A percentile compares a stretch with the other conserved stretches of the same genome.
Evolutionary conservation across 2,329 filamentous ascomycete genomes (phyloP).

Genomic region (Camptophora hylomeconis): DNA sequence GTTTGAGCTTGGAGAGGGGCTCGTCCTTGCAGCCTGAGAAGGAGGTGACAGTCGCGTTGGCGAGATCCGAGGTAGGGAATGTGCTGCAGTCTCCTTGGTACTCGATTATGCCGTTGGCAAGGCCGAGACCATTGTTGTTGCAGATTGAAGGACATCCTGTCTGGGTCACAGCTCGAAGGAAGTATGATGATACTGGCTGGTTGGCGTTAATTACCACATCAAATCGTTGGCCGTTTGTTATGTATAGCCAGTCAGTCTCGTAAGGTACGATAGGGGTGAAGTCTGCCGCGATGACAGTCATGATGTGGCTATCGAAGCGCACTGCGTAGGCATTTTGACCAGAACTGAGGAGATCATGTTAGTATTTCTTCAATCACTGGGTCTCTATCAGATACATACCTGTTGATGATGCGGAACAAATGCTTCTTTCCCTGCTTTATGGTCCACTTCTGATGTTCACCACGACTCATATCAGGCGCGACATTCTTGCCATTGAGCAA

Average conservation of each 20-base stretch:
- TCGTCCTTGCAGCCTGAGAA: slow-evolving; percentile 19
- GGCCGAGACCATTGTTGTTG: slow-evolving; percentile 12
- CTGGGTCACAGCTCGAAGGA: slow-evolving; percentile 23
- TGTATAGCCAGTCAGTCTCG: slow-evolving; percentile 48
- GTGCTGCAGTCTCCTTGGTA: slow-evolving; percentile 14
- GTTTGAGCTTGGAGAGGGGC: slow-evolving; percentile 16
- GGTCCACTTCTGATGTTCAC: slow-evolving; percentile 10
- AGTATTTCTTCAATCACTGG: slow-evolving; percentile 1
- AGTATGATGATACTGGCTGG: slow-evolving; percentile 28
- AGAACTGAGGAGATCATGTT: slow-evolving; percentile 6
- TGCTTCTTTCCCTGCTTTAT: slow-evolving; percentile 17
- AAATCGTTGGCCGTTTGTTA: slow-evolving; percentile 38
- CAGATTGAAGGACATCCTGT: slow-evolving; percentile 16
- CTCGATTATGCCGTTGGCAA: slow-evolving; percentile 18
- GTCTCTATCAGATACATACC: slow-evolving; percentile 3
- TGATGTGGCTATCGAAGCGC: slow-evolving; percentile 30
- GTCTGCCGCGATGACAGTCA: slow-evolving; percentile 26
- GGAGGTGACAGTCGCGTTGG: slow-evolving; percentile 18
- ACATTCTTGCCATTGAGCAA: slow-evolving; percentile 17
- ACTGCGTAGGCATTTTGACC: slow-evolving; percentile 20
- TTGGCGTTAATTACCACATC: slow-evolving; percentile 30
- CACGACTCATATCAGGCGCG: slow-evolving; percentile 10
- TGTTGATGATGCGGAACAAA: slow-evolving; percentile 18
- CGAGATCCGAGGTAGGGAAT: slow-evolving; percentile 17
- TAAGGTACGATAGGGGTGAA: slow-evolving; percentile 26